Conservation (phyloP, 768 basidiomycete species). For the Hydnomerulius pinastri region DNA sequence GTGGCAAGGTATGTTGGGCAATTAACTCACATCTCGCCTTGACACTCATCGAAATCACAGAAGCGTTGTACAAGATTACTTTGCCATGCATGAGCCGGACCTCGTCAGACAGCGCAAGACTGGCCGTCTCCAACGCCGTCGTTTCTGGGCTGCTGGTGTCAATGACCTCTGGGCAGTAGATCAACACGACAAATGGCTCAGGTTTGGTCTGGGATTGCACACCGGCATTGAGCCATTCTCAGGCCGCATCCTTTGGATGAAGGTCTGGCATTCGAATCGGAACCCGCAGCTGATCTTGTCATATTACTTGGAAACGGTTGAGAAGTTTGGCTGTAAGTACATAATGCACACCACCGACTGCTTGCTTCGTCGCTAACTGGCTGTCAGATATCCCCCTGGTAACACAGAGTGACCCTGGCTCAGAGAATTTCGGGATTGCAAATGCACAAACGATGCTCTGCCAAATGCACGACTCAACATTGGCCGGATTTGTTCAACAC, state of each 20-base stretch:
- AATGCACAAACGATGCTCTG: constrained; percentile 43
- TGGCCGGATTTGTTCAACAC: constrained; percentile 42
- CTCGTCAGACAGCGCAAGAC: constrained; percentile 18
- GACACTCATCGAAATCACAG: neutral
- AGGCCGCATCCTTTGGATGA: constrained; percentile 22
- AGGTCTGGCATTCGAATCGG: constrained; percentile 29
- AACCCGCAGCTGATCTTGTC: constrained; percentile 21
- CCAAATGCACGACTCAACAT: constrained; percentile 40
- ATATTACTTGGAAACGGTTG: constrained; percentile 19
- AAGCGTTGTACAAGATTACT: neutral
- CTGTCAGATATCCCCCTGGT: constrained; percentile 37
- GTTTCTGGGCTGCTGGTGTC: constrained; percentile 43
- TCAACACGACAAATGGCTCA: constrained; percentile 51
- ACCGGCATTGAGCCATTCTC: constrained; percentile 19
- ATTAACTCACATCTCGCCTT: neutral
- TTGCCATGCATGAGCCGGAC: constrained; percentile 13
- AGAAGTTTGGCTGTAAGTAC: constrained; percentile 17
- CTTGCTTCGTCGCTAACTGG: constrained; percentile 1
- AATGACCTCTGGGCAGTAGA: constrained; percentile 40
- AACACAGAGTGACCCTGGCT: constrained; percentile 46
- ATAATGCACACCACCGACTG: neutral
- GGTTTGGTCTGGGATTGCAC: constrained; percentile 38
- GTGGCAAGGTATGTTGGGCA: constrained; percentile 26
- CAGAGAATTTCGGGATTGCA: constrained; percentile 45
- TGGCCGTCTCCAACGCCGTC: constrained; percentile 25